Base-by-base conservation (phyloP, 1,284 basidiomycete genomes). In the Cutaneotrichosporon cavernicola region DNA sequence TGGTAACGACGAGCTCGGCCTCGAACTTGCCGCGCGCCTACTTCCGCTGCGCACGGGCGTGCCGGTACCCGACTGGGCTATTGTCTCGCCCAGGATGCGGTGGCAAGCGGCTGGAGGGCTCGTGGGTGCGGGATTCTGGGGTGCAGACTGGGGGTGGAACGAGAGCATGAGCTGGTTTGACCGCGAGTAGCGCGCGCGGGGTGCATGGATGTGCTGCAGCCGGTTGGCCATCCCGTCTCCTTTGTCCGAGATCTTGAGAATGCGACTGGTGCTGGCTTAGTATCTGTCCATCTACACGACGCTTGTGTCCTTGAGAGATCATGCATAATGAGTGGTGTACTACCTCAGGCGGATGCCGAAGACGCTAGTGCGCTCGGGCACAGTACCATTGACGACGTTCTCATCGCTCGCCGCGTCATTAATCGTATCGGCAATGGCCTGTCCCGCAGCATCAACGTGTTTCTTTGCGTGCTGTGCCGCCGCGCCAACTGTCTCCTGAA, bases 31-130 rank as follows among this genome's bases (percentile, higher is more conserved):
- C 0, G 76, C 84, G 1, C 84, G 89, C 38, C 80, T 92, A n/a
- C 88, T 92, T 70, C 91, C 91, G 1, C 85, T 90, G 26, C 86
- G 91, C 13, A 93, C 90, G 0, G 91, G 90, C 5, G 82, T 92
- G 2, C 70, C 69, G 11, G 73, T 78, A 14, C 90, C 91, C 1
- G 89, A 91, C 72, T 93, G 90, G 89, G 73, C 90, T 2, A 82
- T 91, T 18, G 80, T 87, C 2, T 84, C 85, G 9, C 75, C 79
- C 3, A 75, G 80, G 10, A 82, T 85, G 13, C 87, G 88, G 69
- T 76, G 70, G 58, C 78, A 85, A 21, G 90, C 88, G 11, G 86
- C 88, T 14, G 89, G 85, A 13, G 91, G 89, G 0, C 80, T 92
- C n/a, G 75, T 85, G 16, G 90, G 86, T 26, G 88, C 80, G 18